Conservation (phyloP, 306 rosid genomes). For the Pterocarpus santalinus region DNA sequence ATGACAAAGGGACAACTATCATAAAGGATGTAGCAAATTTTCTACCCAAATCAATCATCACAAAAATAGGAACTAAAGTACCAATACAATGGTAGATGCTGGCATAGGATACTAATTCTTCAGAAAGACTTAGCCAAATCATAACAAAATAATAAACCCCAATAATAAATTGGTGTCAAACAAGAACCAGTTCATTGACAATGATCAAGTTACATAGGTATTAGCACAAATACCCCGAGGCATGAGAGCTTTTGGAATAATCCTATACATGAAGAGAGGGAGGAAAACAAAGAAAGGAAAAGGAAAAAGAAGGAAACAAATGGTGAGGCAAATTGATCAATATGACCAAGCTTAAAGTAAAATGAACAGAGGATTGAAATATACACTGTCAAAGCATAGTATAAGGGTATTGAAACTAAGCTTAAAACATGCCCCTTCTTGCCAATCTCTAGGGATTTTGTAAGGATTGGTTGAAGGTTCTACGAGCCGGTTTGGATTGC, state of each 20-base stretch:
- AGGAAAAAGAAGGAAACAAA: too few relatives aligned
- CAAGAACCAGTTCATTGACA: conserved; percentile 18
- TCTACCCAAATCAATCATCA: too few relatives aligned
- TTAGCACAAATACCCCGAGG: conserved; percentile 76
- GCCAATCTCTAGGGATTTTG: too few relatives aligned
- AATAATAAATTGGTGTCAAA: conserved; percentile 25
- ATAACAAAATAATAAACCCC: too few relatives aligned
- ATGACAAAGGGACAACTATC: conserved; percentile 21
- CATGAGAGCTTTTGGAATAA: conserved; percentile 94
- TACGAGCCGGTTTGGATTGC: too few relatives aligned
- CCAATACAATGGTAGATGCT: conserved; percentile 10
- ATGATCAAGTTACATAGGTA: conserved; percentile 2
- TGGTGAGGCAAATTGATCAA: conserved; percentile 27
- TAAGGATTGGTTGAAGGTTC: too few relatives aligned
- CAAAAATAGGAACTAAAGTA: conserved; percentile 1
- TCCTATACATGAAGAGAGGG: conserved; percentile 59
- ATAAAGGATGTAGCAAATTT: too few relatives aligned
- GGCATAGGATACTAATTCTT: background rate
- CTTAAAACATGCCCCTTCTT: too few relatives aligned
- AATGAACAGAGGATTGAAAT: background rate
- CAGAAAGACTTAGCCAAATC: too few relatives aligned
- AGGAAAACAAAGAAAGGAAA: background rate
- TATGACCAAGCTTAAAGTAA: conserved; percentile 19
- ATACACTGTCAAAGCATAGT: conserved; percentile 21
- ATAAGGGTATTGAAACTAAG: too few relatives aligned